Evolutionary conservation across 2,329 filamentous ascomycete species (phyloP).

Genomic region (Ophiosphaerella narmari): DNA sequence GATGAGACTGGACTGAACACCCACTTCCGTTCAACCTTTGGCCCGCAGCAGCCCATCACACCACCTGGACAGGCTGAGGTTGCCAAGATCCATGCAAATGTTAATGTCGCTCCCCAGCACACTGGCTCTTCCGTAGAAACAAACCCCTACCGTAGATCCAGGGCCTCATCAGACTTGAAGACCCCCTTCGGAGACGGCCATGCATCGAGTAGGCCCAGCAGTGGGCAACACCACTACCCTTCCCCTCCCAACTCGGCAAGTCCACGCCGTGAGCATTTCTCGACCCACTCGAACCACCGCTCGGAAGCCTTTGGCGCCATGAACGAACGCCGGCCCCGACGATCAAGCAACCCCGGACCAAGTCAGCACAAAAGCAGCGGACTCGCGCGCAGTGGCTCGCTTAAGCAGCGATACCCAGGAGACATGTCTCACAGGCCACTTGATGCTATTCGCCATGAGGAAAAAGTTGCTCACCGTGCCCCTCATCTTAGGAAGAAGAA

Average conservation of each 20-base stretch:
- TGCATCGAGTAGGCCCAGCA: conserved; percentile 23
- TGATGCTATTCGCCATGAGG: conserved; percentile 67
- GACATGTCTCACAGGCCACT: conserved; percentile 70
- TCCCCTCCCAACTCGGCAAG: conserved; percentile 62
- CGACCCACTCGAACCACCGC: conserved; percentile 30
- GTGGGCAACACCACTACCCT: conserved; percentile 46
- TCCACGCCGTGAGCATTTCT: conserved; percentile 51
- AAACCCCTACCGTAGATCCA: conserved; percentile 51
- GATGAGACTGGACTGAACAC: conserved; percentile 69
- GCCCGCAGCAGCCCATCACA: conserved; percentile 38
- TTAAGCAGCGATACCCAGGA: conserved; percentile 64
- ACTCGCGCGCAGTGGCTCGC: conserved; percentile 54
- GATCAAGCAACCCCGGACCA: conserved; percentile 38
- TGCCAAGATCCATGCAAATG: conserved; percentile 27
- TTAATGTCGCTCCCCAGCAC: conserved; percentile 34
- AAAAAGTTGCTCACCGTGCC: conserved; percentile 67
- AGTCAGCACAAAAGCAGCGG: conserved; percentile 26
- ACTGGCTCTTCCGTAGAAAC: conserved; percentile 47
- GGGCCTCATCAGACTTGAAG: conserved; percentile 37
- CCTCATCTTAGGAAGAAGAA: conserved; percentile 69
- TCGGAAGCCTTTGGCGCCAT: conserved; percentile 37
- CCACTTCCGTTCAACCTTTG: conserved; percentile 58
- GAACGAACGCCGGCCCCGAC: conserved; percentile 36
- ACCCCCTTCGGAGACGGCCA: conserved; percentile 20
- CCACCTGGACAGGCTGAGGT: conserved; percentile 38